Evolutionary conservation across 1,284 basidiomycete genomes (phyloP).

Genomic region (Trichosporon faecale): DNA sequence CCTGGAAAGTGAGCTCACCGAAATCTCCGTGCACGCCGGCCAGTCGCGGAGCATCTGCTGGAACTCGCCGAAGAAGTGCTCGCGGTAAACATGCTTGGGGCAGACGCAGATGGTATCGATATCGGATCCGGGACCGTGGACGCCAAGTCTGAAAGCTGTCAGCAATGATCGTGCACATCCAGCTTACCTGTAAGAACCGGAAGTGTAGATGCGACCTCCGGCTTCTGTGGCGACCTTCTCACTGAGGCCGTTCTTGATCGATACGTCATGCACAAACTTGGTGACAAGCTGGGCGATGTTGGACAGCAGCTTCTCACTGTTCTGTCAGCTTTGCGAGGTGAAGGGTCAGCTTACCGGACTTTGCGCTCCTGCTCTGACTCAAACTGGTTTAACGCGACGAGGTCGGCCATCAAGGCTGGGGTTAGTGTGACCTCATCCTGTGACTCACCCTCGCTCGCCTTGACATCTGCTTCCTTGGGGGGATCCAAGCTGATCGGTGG

Average conservation of each 20-base stretch:
- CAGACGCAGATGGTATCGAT: slow-evolving; percentile 99
- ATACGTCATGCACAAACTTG: slow-evolving; percentile 86
- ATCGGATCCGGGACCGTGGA: slow-evolving; percentile 93
- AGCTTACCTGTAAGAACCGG: slow-evolving; percentile 78
- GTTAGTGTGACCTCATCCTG: slow-evolving; percentile 7
- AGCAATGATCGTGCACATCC: neutral
- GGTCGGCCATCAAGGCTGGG: slow-evolving; percentile 63
- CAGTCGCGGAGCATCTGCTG: slow-evolving; percentile 82
- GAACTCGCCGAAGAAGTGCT: slow-evolving; percentile 93
- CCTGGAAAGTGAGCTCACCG: slow-evolving; percentile 60
- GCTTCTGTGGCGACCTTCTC: slow-evolving; percentile 79
- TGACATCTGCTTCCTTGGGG: slow-evolving; percentile 65
- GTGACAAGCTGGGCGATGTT: slow-evolving; percentile 86
- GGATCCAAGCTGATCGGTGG: slow-evolving; percentile 81
- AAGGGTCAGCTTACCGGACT: slow-evolving; percentile 65
- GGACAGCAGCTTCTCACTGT: slow-evolving; percentile 87
- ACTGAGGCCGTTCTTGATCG: slow-evolving; percentile 73
- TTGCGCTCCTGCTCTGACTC: slow-evolving; percentile 86
- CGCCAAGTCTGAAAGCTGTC: slow-evolving; percentile 62
- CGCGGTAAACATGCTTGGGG: slow-evolving; percentile 88
- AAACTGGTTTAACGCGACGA: slow-evolving; percentile 80
- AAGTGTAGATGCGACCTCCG: slow-evolving; percentile 98
- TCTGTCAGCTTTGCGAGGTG: slow-evolving; percentile 9
- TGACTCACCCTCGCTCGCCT: slow-evolving; percentile 72
- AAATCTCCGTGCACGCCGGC: slow-evolving; percentile 83